Conservation (phyloP, 805 yeast genomes). For the Pichia scutulata region DNA sequence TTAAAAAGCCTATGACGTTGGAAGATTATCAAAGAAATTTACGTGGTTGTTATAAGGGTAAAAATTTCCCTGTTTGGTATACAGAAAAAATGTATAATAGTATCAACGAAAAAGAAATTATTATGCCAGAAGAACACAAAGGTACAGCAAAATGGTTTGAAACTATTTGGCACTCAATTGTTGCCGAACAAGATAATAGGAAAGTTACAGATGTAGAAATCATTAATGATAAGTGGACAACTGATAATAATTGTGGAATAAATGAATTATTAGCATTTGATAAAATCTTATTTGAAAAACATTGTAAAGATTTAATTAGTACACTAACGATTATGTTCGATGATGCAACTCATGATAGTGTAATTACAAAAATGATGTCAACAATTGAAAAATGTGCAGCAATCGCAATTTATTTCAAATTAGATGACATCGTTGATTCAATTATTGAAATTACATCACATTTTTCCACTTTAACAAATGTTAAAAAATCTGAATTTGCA, state of each 20-base stretch:
- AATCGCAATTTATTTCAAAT: constrained; percentile 59
- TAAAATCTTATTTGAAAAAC: constrained; percentile 55
- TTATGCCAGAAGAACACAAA: constrained; percentile 97
- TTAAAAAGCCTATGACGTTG: constrained; percentile 83
- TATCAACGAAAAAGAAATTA: constrained; percentile 78
- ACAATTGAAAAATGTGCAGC: constrained; percentile 80
- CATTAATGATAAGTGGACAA: constrained; percentile 6
- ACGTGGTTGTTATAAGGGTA: constrained; percentile 66
- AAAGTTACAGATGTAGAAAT: constrained; percentile 11
- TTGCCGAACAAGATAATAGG: constrained; percentile 39
- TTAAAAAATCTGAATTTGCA: constrained; percentile 24
- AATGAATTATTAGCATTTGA: constrained; percentile 49
- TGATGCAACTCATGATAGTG: constrained; percentile 84
- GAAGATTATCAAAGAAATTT: constrained; percentile 75
- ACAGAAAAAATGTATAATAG: constrained; percentile 72
- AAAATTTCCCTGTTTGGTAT: constrained; percentile 82
- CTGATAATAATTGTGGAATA: constrained; percentile 13
- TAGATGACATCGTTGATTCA: constrained; percentile 51
- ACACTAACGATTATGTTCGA: constrained; percentile 74
- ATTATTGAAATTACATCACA: constrained; percentile 60
- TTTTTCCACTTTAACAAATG: constrained; percentile 56
- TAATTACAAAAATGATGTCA: constrained; percentile 79
- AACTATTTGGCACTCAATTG: constrained; percentile 69
- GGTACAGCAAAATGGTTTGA: constrained; percentile 91
- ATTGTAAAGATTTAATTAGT: constrained; percentile 58